These are phyloP conservation scores for Nakataea oryzae DNA, from an alignment of 2,329 filamentous ascomycete species.

Conservation along the genomic window DNA sequence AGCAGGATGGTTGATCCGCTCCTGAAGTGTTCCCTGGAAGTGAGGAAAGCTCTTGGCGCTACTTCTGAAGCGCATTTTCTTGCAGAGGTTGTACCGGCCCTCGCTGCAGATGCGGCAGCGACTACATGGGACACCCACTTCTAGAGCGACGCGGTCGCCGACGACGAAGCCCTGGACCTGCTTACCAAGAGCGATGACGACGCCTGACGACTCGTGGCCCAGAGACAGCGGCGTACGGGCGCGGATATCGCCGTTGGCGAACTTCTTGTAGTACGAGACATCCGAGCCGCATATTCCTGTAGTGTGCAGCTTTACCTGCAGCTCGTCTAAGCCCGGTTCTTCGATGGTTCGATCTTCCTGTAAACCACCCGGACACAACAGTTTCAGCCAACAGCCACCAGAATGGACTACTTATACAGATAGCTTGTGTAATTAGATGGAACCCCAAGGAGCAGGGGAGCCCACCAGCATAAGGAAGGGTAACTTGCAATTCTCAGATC, in stretches of 20 bases:
- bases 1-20: slow-evolving; percentile 19
- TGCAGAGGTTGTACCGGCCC: slow-evolving; percentile 32
- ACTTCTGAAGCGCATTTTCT: slow-evolving; percentile 20
- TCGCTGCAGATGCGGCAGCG: slow-evolving; percentile 18
- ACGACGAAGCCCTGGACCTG: slow-evolving; percentile 44
- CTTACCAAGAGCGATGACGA: slow-evolving; percentile 45
- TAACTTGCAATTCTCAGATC: slow-evolving; percentile 33
- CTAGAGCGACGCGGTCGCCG: slow-evolving; percentile 57
- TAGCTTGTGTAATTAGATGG: too few species aligned
- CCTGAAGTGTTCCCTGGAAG: slow-evolving; percentile 22
- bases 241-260: slow-evolving; percentile 45
- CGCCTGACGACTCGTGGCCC: slow-evolving; percentile 57
- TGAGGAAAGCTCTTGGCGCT: slow-evolving; percentile 17
- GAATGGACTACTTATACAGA: too few species aligned
- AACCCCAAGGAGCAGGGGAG: neutral
- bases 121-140: slow-evolving; percentile 53
- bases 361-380: neutral
- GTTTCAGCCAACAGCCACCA: neutral
- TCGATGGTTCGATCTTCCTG: slow-evolving; percentile 44
- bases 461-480: slow-evolving; percentile 4
- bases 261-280: slow-evolving; percentile 28
- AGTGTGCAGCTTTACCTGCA: slow-evolving; percentile 47
- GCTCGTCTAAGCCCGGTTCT: slow-evolving; percentile 38
- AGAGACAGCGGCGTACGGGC: slow-evolving; percentile 37
- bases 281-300: slow-evolving; percentile 57